A percentile compares a stretch with the other conserved stretches of the same genome.
Conservation (phyloP, 2,329 filamentous ascomycete species). For the Xylaria multiplex region DNA sequence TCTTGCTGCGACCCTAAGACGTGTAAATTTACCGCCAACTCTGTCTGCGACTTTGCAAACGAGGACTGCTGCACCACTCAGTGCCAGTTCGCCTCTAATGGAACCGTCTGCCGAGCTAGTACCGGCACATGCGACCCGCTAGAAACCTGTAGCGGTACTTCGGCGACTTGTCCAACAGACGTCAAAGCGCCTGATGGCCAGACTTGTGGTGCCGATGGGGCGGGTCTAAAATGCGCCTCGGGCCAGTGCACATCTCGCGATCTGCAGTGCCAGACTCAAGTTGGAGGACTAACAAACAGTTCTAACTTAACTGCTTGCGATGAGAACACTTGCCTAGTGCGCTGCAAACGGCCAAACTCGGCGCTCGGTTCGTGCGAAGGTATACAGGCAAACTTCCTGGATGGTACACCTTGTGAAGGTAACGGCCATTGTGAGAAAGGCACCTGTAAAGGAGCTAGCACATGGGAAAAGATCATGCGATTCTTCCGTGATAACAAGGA, state of each 20-base stretch:
- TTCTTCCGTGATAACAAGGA: conserved; percentile 83
- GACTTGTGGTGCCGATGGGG: conserved; percentile 72
- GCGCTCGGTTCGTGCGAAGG: conserved; percentile 73
- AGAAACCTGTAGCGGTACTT: conserved; percentile 81
- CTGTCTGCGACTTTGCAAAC: conserved; percentile 83
- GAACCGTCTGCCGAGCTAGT: conserved; percentile 81
- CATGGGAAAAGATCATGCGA: conserved; percentile 73
- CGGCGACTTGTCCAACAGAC: conserved; percentile 79
- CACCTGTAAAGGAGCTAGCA: conserved; percentile 75
- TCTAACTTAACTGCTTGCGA: conserved; percentile 87
- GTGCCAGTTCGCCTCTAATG: conserved; percentile 74
- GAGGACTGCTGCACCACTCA: conserved; percentile 79
- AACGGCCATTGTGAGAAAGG: conserved; percentile 85
- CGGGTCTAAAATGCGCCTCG: conserved; percentile 79
- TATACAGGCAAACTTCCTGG: conserved; percentile 90
- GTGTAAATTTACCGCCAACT: conserved; percentile 80
- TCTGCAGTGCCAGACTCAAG: conserved; percentile 85
- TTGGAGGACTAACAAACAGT: conserved; percentile 76
- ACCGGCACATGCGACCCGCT: conserved; percentile 85
- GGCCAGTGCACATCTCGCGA: conserved; percentile 95
- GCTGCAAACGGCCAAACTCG: conserved; percentile 78
- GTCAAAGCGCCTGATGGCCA: conserved; percentile 74
- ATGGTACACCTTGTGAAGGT: conserved; percentile 85
- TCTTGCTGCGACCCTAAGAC: conserved; percentile 85
- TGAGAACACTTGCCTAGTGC: conserved; percentile 75